These are phyloP conservation scores for Pseudozyma thailandica DNA, from an alignment of 1,284 basidiomycete genomes.

Conservation along the genomic window DNA sequence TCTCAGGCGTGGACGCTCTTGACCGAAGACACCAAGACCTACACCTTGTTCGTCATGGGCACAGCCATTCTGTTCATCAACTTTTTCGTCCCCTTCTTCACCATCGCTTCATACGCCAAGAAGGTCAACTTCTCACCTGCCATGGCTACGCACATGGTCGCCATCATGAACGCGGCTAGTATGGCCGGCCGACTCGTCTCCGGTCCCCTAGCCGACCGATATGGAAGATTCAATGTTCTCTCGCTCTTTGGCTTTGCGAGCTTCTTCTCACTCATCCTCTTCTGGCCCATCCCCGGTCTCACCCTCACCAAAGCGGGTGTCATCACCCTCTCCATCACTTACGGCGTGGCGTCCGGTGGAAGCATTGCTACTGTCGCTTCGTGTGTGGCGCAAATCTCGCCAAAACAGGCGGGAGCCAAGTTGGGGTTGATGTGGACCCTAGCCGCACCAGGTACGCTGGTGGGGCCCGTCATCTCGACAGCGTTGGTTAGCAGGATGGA, in stretches of 20 bases:
- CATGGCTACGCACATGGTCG: constrained; percentile 40
- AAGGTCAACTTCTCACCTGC: constrained; percentile 20
- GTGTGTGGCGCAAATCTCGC: constrained; percentile 37
- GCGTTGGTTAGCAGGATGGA: constrained; percentile 28
- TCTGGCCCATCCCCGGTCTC: constrained; percentile 44
- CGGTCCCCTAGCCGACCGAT: constrained; percentile 33
- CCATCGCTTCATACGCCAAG: constrained; percentile 44
- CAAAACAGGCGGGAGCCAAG: constrained; percentile 20
- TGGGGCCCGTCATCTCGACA: constrained; percentile 42
- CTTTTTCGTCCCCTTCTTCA: constrained; percentile 50
- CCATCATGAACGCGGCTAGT: constrained; percentile 43
- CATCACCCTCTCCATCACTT: constrained; percentile 17
- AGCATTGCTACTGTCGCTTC: constrained; percentile 38
- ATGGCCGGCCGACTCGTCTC: constrained; percentile 38
- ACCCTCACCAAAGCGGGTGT: constrained; percentile 43
- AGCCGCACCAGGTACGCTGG: constrained; percentile 37
- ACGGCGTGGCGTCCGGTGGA: constrained; percentile 38
- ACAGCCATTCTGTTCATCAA: constrained; percentile 40
- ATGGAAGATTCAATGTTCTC: constrained; percentile 43
- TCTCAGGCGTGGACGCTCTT: constrained; percentile 22
- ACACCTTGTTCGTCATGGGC: constrained; percentile 39
- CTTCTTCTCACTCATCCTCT: constrained; percentile 26
- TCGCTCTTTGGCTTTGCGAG: constrained; percentile 24
- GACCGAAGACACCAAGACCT: constrained; percentile 20
- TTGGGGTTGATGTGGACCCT: constrained; percentile 42